Evolutionary conservation across 2,329 filamentous ascomycete genomes (phyloP).

Genomic region (Colletotrichum liriopes): DNA sequence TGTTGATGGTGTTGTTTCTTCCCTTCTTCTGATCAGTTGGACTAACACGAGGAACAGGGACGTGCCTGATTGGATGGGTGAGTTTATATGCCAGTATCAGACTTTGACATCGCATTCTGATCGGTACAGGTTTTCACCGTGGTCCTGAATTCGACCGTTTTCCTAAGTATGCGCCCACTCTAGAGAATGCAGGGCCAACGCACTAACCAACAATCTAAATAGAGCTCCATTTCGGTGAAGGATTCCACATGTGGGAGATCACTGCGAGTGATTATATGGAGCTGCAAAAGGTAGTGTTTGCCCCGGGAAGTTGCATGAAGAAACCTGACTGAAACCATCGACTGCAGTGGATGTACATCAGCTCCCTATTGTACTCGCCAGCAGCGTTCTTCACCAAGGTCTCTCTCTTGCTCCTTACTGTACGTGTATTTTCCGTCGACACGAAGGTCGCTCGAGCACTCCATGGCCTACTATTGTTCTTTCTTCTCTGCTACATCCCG

Average conservation of each 20-base stretch:
- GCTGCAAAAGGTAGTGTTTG: constrained; percentile 17
- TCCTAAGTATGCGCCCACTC: constrained; percentile 20
- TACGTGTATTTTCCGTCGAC: constrained; percentile 51
- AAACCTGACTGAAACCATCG: neutral
- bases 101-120: neutral
- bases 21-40: no score
- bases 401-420: constrained; percentile 51
- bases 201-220: neutral
- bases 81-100: neutral
- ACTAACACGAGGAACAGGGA: constrained; percentile 30
- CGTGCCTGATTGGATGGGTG: constrained; percentile 37
- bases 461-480: constrained; percentile 47
- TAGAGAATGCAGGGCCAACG: neutral
- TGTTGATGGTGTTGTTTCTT: neutral
- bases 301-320: no score
- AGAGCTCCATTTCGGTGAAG: constrained; percentile 34
- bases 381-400: constrained; percentile 51
- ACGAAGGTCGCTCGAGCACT: constrained; percentile 46
- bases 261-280: constrained; percentile 18
- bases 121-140: constrained; percentile 31
- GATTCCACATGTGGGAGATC: constrained; percentile 35
- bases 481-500: constrained; percentile 49
- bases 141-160: constrained; percentile 26
- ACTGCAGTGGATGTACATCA: constrained; percentile 48
- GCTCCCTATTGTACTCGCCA: constrained; percentile 50